Conservation (phyloP, 129 eudicot genomes). For the Chrysanthemum seticuspe region DNA sequence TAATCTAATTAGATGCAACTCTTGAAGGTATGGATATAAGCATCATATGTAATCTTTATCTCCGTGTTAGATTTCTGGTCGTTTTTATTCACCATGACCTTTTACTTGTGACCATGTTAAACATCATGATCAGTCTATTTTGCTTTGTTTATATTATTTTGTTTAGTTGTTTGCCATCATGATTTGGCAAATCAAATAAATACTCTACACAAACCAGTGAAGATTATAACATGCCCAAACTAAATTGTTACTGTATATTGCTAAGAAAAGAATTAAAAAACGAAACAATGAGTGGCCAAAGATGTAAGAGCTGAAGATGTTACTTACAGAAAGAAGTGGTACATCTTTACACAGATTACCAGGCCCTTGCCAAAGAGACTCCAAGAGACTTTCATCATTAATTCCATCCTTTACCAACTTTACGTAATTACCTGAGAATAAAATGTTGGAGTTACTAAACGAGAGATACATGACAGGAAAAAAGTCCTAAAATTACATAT, state of each 20-base stretch:
- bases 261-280: neutral
- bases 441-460: neutral
- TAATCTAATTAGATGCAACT: too few species aligned
- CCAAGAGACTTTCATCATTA: neutral
- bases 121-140: neutral
- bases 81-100: neutral
- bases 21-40: too few species aligned
- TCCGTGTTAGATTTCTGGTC: too few species aligned
- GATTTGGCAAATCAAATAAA: neutral
- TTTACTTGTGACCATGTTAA: neutral
- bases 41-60: too few species aligned
- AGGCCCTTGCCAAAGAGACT: conserved; percentile 16
- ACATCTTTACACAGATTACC: neutral
- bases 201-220: neutral
- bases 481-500: neutral
- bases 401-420: conserved; percentile 62
- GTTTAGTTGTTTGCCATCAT: neutral
- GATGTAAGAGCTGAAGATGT: neutral
- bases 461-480: neutral
- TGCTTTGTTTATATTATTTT: neutral
- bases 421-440: conserved; percentile 63
- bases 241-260: neutral
- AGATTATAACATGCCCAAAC: neutral
- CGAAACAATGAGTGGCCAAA: neutral
- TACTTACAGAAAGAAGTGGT: conserved; percentile 12